Evolutionary conservation across 306 rosid genomes (phyloP).

Genomic region (Malus fusca): DNA sequence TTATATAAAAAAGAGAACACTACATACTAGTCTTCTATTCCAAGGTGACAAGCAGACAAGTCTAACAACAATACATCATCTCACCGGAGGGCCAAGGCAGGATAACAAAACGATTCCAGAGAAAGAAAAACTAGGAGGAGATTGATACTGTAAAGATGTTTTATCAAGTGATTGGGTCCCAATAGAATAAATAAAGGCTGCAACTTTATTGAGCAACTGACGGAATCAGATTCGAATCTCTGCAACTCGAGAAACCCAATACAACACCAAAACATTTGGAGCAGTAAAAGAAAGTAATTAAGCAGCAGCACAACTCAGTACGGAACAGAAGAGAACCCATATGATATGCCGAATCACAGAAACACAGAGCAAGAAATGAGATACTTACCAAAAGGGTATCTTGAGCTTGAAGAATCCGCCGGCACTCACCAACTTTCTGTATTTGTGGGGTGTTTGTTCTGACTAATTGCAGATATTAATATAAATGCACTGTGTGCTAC

Average conservation of each 20-base stretch:
- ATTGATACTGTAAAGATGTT: not conserved
- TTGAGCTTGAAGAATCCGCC: not conserved
- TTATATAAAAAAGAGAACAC: not conserved
- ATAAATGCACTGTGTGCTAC: not conserved
- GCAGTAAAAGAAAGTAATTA: not conserved
- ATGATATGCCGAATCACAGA: not conserved
- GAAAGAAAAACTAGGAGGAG: not conserved
- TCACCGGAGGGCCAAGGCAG: no score
- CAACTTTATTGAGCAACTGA: not conserved
- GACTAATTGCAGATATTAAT: not conserved
- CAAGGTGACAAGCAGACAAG: not conserved
- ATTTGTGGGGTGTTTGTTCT: not conserved
- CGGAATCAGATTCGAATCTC: not conserved
- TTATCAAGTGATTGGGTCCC: not conserved
- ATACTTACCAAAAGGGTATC: not conserved
- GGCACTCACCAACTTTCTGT: not conserved
- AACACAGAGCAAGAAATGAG: not conserved
- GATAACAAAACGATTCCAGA: no score
- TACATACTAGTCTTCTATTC: not conserved
- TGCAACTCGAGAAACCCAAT: not conserved
- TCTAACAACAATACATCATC: no score
- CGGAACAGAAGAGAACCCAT: not conserved
- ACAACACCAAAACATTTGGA: not conserved
- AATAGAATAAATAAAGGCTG: not conserved
- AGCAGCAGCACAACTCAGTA: no score